Base-by-base conservation (phyloP, 306 rosid genomes). In the Styphnolobium japonicum region DNA sequence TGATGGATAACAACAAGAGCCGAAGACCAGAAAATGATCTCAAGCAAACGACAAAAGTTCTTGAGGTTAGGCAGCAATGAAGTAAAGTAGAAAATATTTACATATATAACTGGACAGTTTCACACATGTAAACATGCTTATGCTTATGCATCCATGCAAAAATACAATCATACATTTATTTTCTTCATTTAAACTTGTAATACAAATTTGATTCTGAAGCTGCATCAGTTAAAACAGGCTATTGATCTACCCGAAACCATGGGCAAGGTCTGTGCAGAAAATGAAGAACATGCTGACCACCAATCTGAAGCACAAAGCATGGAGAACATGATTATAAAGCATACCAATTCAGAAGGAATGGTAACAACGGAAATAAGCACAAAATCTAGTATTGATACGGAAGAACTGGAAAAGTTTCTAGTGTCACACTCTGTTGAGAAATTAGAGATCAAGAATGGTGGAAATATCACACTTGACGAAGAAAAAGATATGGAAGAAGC, bases 11-110 rank as follows among this genome's bases (percentile, higher is more conserved):
- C 0, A 2, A 11, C 48, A 11, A 6, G 15, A 42, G 48, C 15
- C 10, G 4, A 0, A 42, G 48, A 10, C 4, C 48, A 42, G 48
- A 10, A 42, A 42, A 11, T 42, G 48, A 42, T 9, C 15, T 42
- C 10, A 15, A 42, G n/a, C n/a, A 42, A 42, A 42, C 48, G 3
- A 42, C n/a, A 9, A 14, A 42, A 42, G 48, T 42, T 42, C 48
- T 11, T 22, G 73, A 76, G 81, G 81, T 76, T 22, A 21, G 80
- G 27, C 14, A 45, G 16, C 49, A 34, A 33, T 16, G 71, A 31
- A 62, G 21, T 18, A 46, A 4, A 61, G 9, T 40, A 19, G 15
- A 48, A 19, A 45, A 31, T 71, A 52, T 33, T 11, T 4, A 14
- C n/a, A 53, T 15, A 5, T 22, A 52, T 55, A 53, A 18, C 51